Percentiles rank a stretch among this genome's conserved stretches.
These are phyloP conservation scores for Agaricus subrufescens DNA, from an alignment of 768 basidiomycete species.

Conservation along the genomic window DNA sequence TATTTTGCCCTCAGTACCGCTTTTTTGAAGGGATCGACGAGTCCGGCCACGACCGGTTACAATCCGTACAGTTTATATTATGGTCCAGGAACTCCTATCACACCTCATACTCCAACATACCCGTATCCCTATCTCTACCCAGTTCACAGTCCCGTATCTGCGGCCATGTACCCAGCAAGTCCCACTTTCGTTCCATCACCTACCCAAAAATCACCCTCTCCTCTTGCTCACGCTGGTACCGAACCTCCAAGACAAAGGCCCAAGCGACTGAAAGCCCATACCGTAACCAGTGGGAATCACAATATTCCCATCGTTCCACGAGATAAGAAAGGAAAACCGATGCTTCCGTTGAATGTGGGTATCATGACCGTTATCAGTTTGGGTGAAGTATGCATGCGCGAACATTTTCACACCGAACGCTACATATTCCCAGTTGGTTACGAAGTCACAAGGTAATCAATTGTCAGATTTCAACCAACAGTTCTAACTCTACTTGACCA, in stretches of 20 bases:
- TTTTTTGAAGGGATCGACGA: conserved; percentile 17
- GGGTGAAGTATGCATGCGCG: conserved; percentile 74
- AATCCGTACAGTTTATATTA: conserved; percentile 43
- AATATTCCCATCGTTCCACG: conserved; percentile 78
- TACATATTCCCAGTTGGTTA: conserved; percentile 90
- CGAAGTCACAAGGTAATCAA: conserved; percentile 66
- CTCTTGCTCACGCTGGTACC: conserved; percentile 16
- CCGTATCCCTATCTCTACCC: conserved; percentile 43
- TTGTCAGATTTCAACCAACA: conserved; percentile 1
- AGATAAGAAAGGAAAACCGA: conserved; percentile 63
- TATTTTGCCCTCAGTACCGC: conserved; percentile 29
- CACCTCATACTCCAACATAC: conserved; percentile 30
- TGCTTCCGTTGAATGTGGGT: conserved; percentile 77
- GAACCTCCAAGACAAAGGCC: conserved; percentile 54
- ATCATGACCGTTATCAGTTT: conserved; percentile 80
- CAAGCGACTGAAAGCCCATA: conserved; percentile 77
- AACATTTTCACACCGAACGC: conserved; percentile 83
- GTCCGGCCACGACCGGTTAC: conserved; percentile 18
- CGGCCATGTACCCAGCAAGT: conserved; percentile 29
- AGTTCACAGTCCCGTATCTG: conserved; percentile 28
- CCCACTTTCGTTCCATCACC: conserved; percentile 23
- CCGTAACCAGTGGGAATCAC: conserved; percentile 70
- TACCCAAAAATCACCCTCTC: conserved; percentile 13
- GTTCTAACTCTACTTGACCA: conserved; percentile 21
- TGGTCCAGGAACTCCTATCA: conserved; percentile 30